Base-by-base conservation (phyloP, 768 basidiomycete species). In the Lentinula detonsa region DNA sequence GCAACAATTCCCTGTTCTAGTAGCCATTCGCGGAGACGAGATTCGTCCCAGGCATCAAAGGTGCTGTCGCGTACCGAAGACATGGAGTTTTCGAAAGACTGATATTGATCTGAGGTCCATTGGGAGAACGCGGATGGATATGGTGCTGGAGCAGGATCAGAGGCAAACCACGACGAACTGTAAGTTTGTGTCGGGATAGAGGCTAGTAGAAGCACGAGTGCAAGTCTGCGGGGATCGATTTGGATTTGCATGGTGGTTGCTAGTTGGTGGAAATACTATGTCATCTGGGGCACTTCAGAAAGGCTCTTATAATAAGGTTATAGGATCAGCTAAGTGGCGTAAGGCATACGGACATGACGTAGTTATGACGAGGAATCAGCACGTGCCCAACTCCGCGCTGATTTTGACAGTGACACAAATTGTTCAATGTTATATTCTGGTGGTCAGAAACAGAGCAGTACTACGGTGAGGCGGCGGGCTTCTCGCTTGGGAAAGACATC, bases 41-140 rank as follows among this genome's bases (percentile, higher is more conserved):
- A 86, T 68, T 98, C 95, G 70, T 91, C 85, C 94, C 94, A 98
- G 1, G 78, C 75, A 63, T 95, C 90, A 63, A 92, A 87, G 8
- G 84, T 72, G 23, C 79, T 73, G 2, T 86, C 85, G 61, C 82
- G 83, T 63, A 89, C 45, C 62, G 84, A 75, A 16, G 77, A 66
- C 64, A 91, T 92, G 3, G 78, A 73, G 62, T 81, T 77, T 70
- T 91, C 90, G 0, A 88, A 87, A 34, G 75, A 72, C 52, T 75
- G 69, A 69, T 86, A 88, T 65, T 87, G 86, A 54, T 88, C 86
- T 48, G 81, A 72, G 2, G 84, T 79, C 87, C 88, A 90, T 5
- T 72, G 71, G 0, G 74, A 74, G 28, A 56, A 56, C 37, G 55
- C 18, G 1, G 55, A 56, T 15, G 55, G 55, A n/a, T 56, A 56